These are phyloP conservation scores for Globisporangium abappressorium DNA, from an alignment of 352 stramenopile species.

Conservation along the genomic window DNA sequence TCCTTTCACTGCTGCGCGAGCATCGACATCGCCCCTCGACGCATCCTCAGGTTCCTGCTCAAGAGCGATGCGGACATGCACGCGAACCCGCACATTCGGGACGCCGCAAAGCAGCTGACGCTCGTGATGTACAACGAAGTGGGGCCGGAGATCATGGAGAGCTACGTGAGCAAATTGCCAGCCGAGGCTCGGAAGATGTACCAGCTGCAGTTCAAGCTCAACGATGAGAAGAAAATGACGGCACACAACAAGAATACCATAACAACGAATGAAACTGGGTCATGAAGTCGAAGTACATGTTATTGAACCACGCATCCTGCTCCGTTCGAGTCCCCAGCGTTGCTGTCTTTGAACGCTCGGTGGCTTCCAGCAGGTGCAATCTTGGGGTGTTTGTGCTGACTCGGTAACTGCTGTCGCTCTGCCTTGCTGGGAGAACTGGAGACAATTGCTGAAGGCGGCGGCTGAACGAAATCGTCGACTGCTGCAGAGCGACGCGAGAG, in stretches of 20 bases:
- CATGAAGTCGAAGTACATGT: background rate
- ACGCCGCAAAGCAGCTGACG: constrained; percentile 36
- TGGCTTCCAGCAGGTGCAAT: background rate
- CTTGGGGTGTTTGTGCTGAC: background rate
- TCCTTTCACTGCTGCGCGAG: constrained; percentile 48
- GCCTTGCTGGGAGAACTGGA: background rate
- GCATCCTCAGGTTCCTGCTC: constrained; percentile 37
- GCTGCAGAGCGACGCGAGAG: background rate
- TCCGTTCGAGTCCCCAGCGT: constrained; percentile 18
- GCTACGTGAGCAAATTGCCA: constrained; percentile 4
- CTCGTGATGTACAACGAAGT: constrained; percentile 34
- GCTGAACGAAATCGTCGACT: background rate
- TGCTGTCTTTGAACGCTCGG: background rate
- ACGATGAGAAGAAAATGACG: background rate
- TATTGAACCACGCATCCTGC: constrained; percentile 11
- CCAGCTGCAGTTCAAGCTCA: constrained; percentile 4
- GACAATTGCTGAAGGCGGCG: background rate
- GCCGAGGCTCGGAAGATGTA: constrained; percentile 5
- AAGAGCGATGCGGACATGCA: constrained; percentile 29
- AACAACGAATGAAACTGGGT: background rate
- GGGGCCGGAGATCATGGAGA: constrained; percentile 23
- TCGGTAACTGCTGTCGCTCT: background rate
- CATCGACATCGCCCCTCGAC: constrained; percentile 39
- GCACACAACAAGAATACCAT: constrained; percentile 11
- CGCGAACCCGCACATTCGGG: constrained; percentile 36